These are phyloP conservation scores for Dictyostelium citrinum DNA, from an alignment of 78 protist genomes.

Conservation along the genomic window DNA sequence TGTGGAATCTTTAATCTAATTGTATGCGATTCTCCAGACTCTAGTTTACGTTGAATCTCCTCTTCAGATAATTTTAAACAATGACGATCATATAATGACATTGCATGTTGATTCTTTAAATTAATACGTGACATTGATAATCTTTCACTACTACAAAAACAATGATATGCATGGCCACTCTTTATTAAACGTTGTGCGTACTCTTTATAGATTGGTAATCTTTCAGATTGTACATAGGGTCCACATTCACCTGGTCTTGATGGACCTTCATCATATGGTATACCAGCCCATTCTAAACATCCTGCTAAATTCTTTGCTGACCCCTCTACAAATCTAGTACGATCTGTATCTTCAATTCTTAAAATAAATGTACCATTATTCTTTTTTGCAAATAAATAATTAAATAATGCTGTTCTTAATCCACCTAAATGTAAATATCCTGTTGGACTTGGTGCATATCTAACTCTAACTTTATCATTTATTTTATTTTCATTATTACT, in stretches of 20 bases:
- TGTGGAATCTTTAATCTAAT: slow-evolving; percentile 59
- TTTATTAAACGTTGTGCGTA: slow-evolving; percentile 45
- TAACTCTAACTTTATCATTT: slow-evolving; percentile 41
- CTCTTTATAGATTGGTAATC: slow-evolving; percentile 62
- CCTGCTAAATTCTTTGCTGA: slow-evolving; percentile 56
- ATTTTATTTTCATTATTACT: background rate
- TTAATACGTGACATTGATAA: slow-evolving; percentile 16
- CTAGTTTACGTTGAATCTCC: slow-evolving; percentile 12
- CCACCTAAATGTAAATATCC: slow-evolving; percentile 92
- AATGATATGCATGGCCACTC: slow-evolving; percentile 85
- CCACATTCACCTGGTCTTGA: background rate
- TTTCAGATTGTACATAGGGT: slow-evolving; percentile 72
- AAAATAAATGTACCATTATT: slow-evolving; percentile 79
- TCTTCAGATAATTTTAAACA: slow-evolving; percentile 56
- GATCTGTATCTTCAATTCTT: slow-evolving; percentile 93
- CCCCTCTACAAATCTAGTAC: slow-evolving; percentile 55
- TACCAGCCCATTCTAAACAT: slow-evolving; percentile 79
- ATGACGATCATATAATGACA: slow-evolving; percentile 55
- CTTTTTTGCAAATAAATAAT: slow-evolving; percentile 87
- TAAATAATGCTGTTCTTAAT: slow-evolving; percentile 89
- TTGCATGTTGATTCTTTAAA: background rate
- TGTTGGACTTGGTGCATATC: slow-evolving; percentile 95
- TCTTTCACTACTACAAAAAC: slow-evolving; percentile 83
- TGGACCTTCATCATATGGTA: slow-evolving; percentile 77
- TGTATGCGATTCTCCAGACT: background rate